Evolutionary conservation across 108 stramenopile species (phyloP), one percentile per base, ranked within the genome.

Genomic region (Epipyxis sp.): DNA sequence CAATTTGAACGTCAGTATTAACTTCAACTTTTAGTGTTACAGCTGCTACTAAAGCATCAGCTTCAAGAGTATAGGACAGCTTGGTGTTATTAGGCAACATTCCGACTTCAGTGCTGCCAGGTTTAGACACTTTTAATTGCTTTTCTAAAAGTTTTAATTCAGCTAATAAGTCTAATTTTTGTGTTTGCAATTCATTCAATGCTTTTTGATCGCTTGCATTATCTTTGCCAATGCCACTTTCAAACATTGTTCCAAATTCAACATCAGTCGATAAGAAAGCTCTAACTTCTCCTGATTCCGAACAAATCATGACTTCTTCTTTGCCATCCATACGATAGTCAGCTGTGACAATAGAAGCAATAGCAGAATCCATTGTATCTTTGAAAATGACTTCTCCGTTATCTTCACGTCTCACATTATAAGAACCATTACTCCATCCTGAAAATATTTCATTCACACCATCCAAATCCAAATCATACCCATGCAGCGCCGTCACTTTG

Each of bases 341-440:
- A 0, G 59, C 65, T 1, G 20, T 35, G 1, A 88, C 13, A 10
- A 84, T 1, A 0, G 50, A 76, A 0, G 82, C 10, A 10, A 89
- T 30, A 30, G 69, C 0, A 0, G 69, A 25, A 6, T 1, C 13
- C 34, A 79, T 39, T 0, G 30, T 50, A 13, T 80, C 83, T n/a
- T 54, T 43, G 78, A 67, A 86, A 13, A 86, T 34, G 1, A 82
- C 61, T 1, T 1, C 1, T 16, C 86, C 86, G 40, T 59, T 69
- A 30, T 77, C 77, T 6, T 41, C 16, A 0, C 62, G 1, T 0
- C 86, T 54, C 32, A 86, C 77, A 77, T 77, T 30, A 79, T 76
- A 27, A 79, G 42, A 76, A 80, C 82, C 84, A 74, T 77, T 84
- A 74, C 79, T 78, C 88, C 87, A 89, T 16, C 87, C 89, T 27